Conservation (phyloP, 2,329 filamentous ascomycete genomes). For the Didymellaceae sp. region DNA sequence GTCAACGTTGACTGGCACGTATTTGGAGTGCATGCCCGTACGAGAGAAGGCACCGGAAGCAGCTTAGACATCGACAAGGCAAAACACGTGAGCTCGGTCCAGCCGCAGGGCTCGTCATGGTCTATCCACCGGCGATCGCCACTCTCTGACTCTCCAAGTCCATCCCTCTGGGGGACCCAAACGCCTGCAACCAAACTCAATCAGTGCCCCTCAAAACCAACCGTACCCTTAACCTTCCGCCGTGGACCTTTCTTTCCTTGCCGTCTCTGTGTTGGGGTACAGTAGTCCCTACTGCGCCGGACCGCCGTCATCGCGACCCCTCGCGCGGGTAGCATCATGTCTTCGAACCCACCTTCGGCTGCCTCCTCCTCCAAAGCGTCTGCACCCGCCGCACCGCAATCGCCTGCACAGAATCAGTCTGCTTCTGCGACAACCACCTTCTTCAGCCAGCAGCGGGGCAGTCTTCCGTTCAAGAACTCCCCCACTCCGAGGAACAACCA, state of each 20-base stretch:
- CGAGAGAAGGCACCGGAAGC: background rate
- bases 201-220: background rate
- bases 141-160: conserved; percentile 38
- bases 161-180: conserved; percentile 41
- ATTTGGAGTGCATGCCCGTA: background rate
- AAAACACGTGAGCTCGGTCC: conserved; percentile 11
- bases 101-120: conserved; percentile 4
- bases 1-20: background rate
- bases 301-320: conserved; percentile 33
- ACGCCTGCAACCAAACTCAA: conserved; percentile 21
- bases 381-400: conserved; percentile 46
- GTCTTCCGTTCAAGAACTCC: conserved; percentile 46
- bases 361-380: conserved; percentile 52
- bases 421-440: conserved; percentile 52
- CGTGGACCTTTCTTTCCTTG: conserved; percentile 13
- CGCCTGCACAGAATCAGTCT: conserved; percentile 54
- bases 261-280: background rate
- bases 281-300: conserved; percentile 1
- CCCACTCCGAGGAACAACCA: conserved; percentile 76
- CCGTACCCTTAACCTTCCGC: background rate
- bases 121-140: conserved; percentile 9
- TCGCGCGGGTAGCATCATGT: conserved; percentile 49
- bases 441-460: conserved; percentile 53
- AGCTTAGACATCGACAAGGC: background rate
- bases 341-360: conserved; percentile 52